A percentile compares a stretch with the other conserved stretches of the same genome.
Evolutionary conservation across 225 moss, liverwort and hornwort genomes (phyloP).

Genomic region (Sphagnum tenellum): DNA sequence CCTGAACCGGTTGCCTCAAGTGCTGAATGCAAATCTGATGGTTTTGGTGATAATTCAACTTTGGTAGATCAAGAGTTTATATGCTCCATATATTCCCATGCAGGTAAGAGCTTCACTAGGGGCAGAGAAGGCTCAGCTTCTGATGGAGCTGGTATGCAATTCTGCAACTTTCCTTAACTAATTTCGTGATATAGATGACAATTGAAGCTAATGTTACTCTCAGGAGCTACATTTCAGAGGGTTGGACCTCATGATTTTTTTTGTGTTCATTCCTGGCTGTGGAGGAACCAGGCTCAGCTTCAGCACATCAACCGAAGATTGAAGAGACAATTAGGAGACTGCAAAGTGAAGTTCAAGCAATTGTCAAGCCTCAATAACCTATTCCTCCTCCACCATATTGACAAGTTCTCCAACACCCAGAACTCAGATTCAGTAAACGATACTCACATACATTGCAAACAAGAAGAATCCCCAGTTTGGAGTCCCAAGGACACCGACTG

Average conservation of each 20-base stretch:
- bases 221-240: no score
- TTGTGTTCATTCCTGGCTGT: no score
- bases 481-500: neutral
- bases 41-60: no score
- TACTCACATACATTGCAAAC: constrained; percentile 7
- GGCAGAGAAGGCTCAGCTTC: constrained; percentile 73
- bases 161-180: no score
- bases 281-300: constrained; percentile 29
- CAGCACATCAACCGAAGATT: constrained; percentile 38
- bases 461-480: neutral
- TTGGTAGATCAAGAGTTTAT: no score
- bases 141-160: constrained; percentile 40
- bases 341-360: constrained; percentile 33
- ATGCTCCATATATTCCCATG: neutral
- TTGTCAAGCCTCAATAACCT: neutral
- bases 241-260: no score
- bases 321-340: constrained; percentile 32
- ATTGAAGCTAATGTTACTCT: no score
- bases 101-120: constrained; percentile 77
- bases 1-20: no score
- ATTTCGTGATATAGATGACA: no score
- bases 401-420: no score
- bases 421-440: constrained; percentile 10
- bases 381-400: no score
- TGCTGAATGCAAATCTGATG: no score